A percentile compares a stretch with the other conserved stretches of the same genome.
These are phyloP conservation scores for Kwoniella sp. DNA, from an alignment of 768 basidiomycete genomes.

Conservation along the genomic window DNA sequence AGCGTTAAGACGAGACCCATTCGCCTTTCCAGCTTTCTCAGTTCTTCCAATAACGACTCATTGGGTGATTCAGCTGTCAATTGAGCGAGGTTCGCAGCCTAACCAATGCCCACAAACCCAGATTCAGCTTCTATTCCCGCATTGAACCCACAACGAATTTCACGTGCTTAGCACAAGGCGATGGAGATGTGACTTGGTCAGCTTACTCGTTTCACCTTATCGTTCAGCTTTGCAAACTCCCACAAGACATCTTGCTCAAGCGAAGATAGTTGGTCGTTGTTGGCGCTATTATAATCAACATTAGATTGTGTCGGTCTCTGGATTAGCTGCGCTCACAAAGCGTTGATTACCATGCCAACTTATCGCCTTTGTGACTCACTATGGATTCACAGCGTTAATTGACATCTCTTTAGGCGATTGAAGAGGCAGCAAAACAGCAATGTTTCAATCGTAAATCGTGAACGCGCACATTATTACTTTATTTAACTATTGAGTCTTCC, in stretches of 20 bases:
- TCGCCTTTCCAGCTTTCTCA: conserved; percentile 84
- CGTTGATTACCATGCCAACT: neutral
- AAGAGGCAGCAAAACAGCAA: no score
- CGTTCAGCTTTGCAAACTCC: conserved; percentile 87
- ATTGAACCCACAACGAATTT: no score
- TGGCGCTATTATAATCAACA: conserved; percentile 54
- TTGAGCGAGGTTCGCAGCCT: conserved; percentile 60
- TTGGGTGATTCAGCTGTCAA: conserved; percentile 74
- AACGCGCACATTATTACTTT: no score
- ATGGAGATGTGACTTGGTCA: neutral
- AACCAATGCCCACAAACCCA: neutral
- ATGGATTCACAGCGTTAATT: conserved; percentile 28
- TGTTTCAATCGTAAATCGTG: no score
- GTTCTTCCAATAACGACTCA: conserved; percentile 69
- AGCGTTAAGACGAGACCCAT: conserved; percentile 93
- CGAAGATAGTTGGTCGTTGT: conserved; percentile 67
- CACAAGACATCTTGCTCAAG: conserved; percentile 80
- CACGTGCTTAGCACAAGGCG: no score
- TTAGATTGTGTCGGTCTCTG: neutral
- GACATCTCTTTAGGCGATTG: conserved; percentile 21
- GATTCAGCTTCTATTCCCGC: no score
- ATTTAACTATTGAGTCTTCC: no score
- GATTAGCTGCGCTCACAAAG: no score
- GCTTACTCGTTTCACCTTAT: conserved; percentile 75
- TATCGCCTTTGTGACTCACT: conserved; percentile 20